A percentile compares a stretch with the other conserved stretches of the same genome.
Evolutionary conservation across 2,329 filamentous ascomycete species (phyloP).

Genomic region (Fusarium odoratissimum): DNA sequence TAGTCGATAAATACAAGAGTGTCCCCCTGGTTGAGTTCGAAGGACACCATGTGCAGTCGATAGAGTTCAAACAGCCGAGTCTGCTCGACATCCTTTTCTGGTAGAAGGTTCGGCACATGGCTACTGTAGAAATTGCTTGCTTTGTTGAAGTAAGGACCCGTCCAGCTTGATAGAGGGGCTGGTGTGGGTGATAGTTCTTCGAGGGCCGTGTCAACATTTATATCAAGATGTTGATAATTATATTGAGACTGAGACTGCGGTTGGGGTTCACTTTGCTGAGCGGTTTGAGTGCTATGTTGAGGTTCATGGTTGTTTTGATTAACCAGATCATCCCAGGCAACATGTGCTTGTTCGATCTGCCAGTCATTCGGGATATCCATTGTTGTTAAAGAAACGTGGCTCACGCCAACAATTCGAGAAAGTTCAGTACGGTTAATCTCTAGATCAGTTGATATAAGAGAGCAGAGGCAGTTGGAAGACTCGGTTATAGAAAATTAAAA

Average conservation of each 20-base stretch:
- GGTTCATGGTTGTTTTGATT: background rate
- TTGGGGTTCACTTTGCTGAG: background rate
- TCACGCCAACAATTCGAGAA: background rate
- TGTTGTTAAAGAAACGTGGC: background rate
- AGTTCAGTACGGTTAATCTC: background rate
- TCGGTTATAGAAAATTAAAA: background rate
- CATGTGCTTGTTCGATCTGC: background rate
- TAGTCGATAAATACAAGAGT: constrained; percentile 59
- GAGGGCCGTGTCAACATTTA: background rate
- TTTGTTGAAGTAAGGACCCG: constrained; percentile 37
- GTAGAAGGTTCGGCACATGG: constrained; percentile 17
- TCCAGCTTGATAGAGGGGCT: constrained; percentile 25
- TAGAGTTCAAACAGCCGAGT: constrained; percentile 44
- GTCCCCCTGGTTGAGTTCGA: constrained; percentile 53
- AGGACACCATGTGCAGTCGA: constrained; percentile 42
- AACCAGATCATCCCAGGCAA: background rate
- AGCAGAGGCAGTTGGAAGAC: background rate
- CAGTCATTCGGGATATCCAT: constrained; percentile 24
- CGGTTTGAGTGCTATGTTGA: background rate
- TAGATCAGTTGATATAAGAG: background rate
- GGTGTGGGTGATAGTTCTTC: background rate
- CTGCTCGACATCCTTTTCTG: constrained; percentile 26
- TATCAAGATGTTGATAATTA: background rate
- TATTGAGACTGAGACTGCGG: background rate
- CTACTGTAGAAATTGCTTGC: background rate